Conservation (phyloP, 331 rosid species). For the Malus hybrid region DNA sequence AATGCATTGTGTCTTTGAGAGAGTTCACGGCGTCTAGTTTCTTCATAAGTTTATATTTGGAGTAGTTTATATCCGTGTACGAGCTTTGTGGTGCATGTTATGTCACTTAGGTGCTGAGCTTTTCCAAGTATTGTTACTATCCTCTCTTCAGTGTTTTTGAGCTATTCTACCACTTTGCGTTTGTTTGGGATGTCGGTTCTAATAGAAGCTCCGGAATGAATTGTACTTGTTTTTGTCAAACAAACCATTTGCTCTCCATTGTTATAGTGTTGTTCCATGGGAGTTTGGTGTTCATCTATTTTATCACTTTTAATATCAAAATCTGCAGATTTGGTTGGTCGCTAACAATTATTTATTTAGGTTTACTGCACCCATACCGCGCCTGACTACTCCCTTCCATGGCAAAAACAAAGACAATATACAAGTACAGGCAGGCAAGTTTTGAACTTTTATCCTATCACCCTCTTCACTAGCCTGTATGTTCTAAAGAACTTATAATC, state of each 20-base stretch:
- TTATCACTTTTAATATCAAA: not conserved
- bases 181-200: not conserved
- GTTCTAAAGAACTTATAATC: not conserved
- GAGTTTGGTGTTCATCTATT: not conserved
- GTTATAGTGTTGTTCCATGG: not conserved
- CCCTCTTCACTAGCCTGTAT: not conserved
- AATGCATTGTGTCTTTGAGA: not conserved
- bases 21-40: not conserved
- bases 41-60: not conserved
- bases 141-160: not conserved
- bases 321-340: not conserved
- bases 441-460: slow-evolving; percentile 16
- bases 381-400: slow-evolving; percentile 98
- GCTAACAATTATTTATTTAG: slow-evolving; percentile 27
- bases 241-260: not conserved
- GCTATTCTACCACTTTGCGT: not conserved
- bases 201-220: not conserved
- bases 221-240: not conserved
- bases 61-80: not conserved
- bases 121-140: not conserved
- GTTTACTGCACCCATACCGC: slow-evolving; percentile 97
- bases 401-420: slow-evolving; percentile 97
- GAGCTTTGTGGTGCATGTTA: not conserved
- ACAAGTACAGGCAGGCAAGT: slow-evolving; percentile 96
- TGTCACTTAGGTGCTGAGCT: not conserved